Percentiles rank a stretch among this genome's conserved stretches.
Evolutionary conservation across 495 filamentous ascomycete species (phyloP).

Genomic region (Tetracladium setigerum): DNA sequence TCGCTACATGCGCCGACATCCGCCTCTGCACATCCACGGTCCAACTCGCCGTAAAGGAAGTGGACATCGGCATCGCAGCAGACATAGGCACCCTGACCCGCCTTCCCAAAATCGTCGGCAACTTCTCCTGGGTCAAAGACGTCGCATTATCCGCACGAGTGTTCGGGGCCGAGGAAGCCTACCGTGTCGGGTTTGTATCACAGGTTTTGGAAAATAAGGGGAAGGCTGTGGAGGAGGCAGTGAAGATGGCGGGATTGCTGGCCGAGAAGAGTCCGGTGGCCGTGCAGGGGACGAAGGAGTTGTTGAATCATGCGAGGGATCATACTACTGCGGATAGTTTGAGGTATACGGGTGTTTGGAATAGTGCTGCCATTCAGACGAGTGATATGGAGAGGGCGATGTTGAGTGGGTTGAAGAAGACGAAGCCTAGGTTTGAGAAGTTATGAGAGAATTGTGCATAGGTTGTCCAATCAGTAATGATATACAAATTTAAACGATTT

Average conservation of each 20-base stretch:
- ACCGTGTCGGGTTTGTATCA: conserved; percentile 76
- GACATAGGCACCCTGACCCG: conserved; percentile 86
- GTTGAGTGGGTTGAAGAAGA: conserved; percentile 68
- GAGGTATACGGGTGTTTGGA: conserved; percentile 82
- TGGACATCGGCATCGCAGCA: conserved; percentile 90
- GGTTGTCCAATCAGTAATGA: not conserved
- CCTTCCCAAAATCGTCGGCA: conserved; percentile 76
- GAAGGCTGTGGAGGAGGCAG: conserved; percentile 49
- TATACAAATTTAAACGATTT: too few species aligned
- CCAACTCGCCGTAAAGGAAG: conserved; percentile 80
- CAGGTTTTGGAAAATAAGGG: conserved; percentile 62
- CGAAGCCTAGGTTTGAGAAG: conserved; percentile 80
- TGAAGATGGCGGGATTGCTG: conserved; percentile 60
- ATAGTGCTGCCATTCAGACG: conserved; percentile 73
- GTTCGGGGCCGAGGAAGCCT: conserved; percentile 74
- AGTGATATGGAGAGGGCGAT: conserved; percentile 68
- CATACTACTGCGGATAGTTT: conserved; percentile 70
- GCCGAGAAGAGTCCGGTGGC: conserved; percentile 84
- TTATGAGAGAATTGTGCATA: conserved; percentile 38
- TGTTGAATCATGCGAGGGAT: conserved; percentile 82
- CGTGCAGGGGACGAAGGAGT: conserved; percentile 86
- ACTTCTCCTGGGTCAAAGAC: conserved; percentile 83
- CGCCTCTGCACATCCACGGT: conserved; percentile 59
- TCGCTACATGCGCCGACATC: conserved; percentile 71
- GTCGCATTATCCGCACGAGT: conserved; percentile 69